Percentiles rank a stretch among this genome's conserved stretches.
phyloP scores from a whole-genome alignment of 192 early-diverging fungal species.

The Physocladia obscura region DNA sequence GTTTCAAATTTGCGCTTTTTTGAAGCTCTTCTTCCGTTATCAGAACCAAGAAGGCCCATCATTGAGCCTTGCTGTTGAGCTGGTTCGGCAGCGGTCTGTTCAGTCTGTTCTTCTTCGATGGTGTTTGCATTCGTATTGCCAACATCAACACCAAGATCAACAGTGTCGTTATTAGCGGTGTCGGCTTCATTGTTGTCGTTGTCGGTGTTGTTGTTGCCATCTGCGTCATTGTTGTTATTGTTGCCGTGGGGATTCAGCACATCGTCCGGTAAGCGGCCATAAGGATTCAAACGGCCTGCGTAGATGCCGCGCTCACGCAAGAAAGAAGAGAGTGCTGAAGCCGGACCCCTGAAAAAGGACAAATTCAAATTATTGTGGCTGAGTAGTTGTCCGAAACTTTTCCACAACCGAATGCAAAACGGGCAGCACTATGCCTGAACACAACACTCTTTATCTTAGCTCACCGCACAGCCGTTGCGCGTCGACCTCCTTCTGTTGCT shows the following conservation, averaged over 20 bases:
- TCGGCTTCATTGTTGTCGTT: not conserved
- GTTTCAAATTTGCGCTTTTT: too few species aligned
- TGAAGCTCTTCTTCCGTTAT: not conserved
- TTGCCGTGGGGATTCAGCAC: not conserved
- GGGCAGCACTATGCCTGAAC: not conserved
- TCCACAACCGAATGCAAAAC: not conserved
- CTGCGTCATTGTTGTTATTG: not conserved
- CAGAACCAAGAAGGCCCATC: not conserved
- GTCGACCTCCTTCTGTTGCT: not conserved
- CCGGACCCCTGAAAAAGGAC: not conserved
- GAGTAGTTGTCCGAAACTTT: not conserved
- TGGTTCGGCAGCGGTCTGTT: not conserved
- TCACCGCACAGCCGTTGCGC: conserved; percentile 2
- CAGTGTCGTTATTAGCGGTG: not conserved
- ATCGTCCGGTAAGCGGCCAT: conserved; percentile 9
- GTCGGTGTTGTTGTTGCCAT: not conserved
- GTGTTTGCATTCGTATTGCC: too few species aligned
- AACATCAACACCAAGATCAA: too few species aligned
- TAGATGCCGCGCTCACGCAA: conserved; percentile 27
- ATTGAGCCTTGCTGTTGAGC: not conserved
- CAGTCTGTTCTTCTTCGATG: not conserved
- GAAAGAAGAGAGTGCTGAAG: conserved; percentile 25
- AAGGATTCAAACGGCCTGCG: conserved; percentile 23
- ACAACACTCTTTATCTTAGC: not conserved
- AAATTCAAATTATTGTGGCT: not conserved